phyloP scores from a whole-genome alignment of 768 basidiomycete genomes.

The Russula lepida region DNA sequence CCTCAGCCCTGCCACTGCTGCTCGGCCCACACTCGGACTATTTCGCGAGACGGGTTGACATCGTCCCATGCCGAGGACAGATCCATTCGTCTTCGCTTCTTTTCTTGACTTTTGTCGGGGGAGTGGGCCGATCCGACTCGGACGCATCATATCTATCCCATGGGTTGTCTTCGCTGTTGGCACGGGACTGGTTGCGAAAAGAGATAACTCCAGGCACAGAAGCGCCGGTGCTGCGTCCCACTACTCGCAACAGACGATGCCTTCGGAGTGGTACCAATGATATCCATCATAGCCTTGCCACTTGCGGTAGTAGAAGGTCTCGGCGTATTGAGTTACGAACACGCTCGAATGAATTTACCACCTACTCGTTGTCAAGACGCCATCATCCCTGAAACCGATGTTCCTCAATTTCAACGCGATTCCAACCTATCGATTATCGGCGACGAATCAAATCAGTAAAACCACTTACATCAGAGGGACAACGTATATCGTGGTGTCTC shows the following conservation, averaged over 20 bases:
- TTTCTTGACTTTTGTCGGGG: background rate
- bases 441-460: background rate
- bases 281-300: background rate
- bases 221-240: background rate
- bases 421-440: slow-evolving; percentile 34
- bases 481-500: too few species aligned
- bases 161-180: too few species aligned
- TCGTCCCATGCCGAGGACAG: slow-evolving; percentile 8
- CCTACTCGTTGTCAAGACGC: slow-evolving; percentile 27
- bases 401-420: slow-evolving; percentile 35
- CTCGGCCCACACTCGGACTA: background rate
- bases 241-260: background rate
- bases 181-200: background rate
- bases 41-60: background rate
- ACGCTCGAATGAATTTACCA: background rate
- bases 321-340: background rate
- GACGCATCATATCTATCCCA: slow-evolving; percentile 3
- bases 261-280: background rate
- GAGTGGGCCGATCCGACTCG: background rate
- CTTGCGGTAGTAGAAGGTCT: background rate
- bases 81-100: background rate
- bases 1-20: background rate
- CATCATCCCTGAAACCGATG: slow-evolving; percentile 33
- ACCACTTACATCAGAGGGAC: background rate
- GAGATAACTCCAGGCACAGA: background rate